Evolutionary conservation across 495 filamentous ascomycete species (phyloP).

Genomic region (Tuber magnatum): DNA sequence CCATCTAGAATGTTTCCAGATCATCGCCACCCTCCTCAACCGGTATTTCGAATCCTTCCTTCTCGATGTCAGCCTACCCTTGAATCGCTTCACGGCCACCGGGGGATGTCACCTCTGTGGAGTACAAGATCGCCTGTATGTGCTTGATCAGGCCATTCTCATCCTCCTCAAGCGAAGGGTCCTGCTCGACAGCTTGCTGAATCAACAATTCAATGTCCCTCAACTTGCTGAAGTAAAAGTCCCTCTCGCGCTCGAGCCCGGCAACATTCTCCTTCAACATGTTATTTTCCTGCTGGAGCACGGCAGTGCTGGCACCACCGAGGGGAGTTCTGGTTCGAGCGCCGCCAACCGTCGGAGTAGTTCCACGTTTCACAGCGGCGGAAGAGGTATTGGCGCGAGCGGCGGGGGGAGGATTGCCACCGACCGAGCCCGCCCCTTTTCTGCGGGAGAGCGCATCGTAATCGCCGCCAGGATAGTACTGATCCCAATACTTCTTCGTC

Average conservation of each 20-base stretch:
- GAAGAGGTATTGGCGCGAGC: constrained; percentile 47
- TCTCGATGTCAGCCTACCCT: constrained; percentile 23
- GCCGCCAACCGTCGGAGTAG: constrained; percentile 63
- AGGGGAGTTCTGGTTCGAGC: constrained; percentile 47
- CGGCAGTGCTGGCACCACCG: constrained; percentile 55
- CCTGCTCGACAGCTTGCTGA: constrained; percentile 80
- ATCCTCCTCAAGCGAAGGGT: constrained; percentile 85
- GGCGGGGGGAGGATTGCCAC: constrained; percentile 44
- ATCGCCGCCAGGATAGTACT: constrained; percentile 91
- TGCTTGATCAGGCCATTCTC: constrained; percentile 85
- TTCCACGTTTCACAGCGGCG: constrained; percentile 56
- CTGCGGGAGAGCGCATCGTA: constrained; percentile 83
- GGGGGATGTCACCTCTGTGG: constrained; percentile 62
- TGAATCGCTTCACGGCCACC: constrained; percentile 15
- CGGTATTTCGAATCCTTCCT: constrained; percentile 80
- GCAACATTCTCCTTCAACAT: constrained; percentile 76
- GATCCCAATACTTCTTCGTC: constrained; percentile 94
- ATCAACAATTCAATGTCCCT: constrained; percentile 92
- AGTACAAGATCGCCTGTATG: constrained; percentile 94
- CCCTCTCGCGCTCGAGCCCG: constrained; percentile 86
- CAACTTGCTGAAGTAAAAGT: constrained; percentile 98
- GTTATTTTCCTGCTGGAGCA: constrained; percentile 69
- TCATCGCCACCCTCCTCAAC: constrained; percentile 61
- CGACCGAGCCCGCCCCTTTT: constrained; percentile 63
- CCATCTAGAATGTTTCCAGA: constrained; percentile 65